phyloP scores from a whole-genome alignment of 306 rosid species.

The Begonia loranthoides region DNA sequence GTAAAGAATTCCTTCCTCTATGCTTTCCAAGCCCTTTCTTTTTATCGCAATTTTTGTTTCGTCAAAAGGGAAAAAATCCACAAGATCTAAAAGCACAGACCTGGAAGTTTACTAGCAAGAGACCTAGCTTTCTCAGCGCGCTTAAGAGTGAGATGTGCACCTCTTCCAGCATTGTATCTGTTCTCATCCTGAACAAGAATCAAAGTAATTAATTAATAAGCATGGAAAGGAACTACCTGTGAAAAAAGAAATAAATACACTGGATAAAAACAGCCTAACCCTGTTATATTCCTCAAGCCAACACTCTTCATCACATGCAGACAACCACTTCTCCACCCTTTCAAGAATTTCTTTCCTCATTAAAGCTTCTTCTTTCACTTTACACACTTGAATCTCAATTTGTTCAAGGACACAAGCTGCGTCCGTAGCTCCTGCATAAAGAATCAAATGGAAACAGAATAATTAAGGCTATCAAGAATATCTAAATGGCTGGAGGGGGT shows the following conservation, averaged over 20 bases:
- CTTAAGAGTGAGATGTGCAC: conserved; percentile 86
- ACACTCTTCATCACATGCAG: conserved; percentile 66
- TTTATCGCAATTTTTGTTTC: too few relatives aligned
- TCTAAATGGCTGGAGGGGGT: too few relatives aligned
- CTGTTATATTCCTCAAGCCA: conserved; percentile 85
- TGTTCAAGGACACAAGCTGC: conserved; percentile 34
- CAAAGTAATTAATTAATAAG: background rate
- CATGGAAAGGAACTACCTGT: background rate
- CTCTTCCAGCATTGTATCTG: conserved; percentile 70
- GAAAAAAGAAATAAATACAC: background rate
- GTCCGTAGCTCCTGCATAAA: conserved; percentile 27
- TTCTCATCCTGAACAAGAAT: conserved; percentile 49
- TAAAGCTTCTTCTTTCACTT: conserved; percentile 45
- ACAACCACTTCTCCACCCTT: conserved; percentile 64
- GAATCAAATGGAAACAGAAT: conserved; percentile 8
- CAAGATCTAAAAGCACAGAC: conserved; percentile 12
- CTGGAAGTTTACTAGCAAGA: conserved; percentile 82
- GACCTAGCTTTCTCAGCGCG: conserved; percentile 95
- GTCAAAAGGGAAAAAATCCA: too few relatives aligned
- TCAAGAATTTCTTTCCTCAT: conserved; percentile 63
- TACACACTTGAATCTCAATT: conserved; percentile 40
- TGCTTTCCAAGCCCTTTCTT: too few relatives aligned
- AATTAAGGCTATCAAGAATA: too few relatives aligned
- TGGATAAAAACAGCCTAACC: conserved; percentile 17
- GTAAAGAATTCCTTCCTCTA: too few relatives aligned